A percentile compares a stretch with the other conserved stretches of the same genome.
phyloP scores from a whole-genome alignment of 805 yeast genomes.

The Myxozyma kluyveri region DNA sequence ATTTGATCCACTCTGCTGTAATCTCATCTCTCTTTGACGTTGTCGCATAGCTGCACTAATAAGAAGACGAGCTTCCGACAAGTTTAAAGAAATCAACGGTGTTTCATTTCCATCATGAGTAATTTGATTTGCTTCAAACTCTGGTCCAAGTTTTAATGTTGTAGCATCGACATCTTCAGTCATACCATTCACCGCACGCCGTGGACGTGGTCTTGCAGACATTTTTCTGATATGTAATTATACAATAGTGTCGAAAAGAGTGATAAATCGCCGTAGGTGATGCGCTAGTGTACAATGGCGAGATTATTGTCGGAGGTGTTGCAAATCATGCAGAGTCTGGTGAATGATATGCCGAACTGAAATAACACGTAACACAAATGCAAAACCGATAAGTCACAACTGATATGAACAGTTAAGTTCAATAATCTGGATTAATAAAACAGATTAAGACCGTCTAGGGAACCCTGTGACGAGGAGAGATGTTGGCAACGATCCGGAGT shows the following conservation, averaged over 20 bases:
- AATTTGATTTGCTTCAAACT: constrained; percentile 76
- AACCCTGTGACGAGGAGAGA: too few relatives aligned
- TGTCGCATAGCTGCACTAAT: constrained; percentile 87
- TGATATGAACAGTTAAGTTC: too few relatives aligned
- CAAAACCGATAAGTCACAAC: too few relatives aligned
- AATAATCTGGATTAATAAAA: too few relatives aligned
- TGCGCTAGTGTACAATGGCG: too few relatives aligned
- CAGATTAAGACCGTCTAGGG: too few relatives aligned
- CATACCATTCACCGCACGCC: constrained; percentile 58
- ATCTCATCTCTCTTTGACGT: constrained; percentile 54
- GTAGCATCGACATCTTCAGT: constrained; percentile 94
- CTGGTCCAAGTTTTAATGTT: constrained; percentile 83
- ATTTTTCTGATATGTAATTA: background rate
- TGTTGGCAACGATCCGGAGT: too few relatives aligned
- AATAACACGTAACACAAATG: too few relatives aligned
- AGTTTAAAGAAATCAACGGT: constrained; percentile 77
- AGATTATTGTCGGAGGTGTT: too few relatives aligned
- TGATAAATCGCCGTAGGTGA: too few relatives aligned
- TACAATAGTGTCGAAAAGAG: background rate
- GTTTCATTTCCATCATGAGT: constrained; percentile 77
- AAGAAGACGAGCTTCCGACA: constrained; percentile 84
- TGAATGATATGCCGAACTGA: background rate
- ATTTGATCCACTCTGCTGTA: constrained; percentile 6
- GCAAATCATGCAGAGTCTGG: too few relatives aligned
- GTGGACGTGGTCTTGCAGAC: constrained; percentile 74